Base-by-base conservation (phyloP, 192 early-diverging fungal species). In the Mortierella antarctica region DNA sequence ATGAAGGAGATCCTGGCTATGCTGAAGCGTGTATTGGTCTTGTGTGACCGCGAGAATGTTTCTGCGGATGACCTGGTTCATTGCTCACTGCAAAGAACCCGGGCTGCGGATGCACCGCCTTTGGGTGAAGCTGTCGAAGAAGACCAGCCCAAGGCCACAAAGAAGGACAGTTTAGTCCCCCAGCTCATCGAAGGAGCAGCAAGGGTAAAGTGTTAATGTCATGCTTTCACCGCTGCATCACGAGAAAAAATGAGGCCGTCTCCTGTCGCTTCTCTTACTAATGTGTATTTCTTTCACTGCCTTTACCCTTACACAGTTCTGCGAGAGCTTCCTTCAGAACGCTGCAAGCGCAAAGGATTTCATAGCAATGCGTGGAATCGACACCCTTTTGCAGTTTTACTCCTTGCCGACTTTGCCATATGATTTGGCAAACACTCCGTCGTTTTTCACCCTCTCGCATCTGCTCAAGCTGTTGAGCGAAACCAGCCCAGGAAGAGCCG, bases 301-400 rank as follows among this genome's bases (percentile, higher is more conserved):
- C 40, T 21, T 62, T 15, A 45, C 20, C 50, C 20, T 50, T 9
- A 5, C 4, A 31, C 80, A 89, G 84, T 95, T 97, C 69, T 84
- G 96, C 54, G 95, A 97, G 58, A 95, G 94, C 8, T 83, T 95
- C 18, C 94, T 97, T 71, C 94, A 95, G 61, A 95, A 93, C 66
- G 83, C 85, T 10, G 62, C 87, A 9, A 94, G 95, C 71, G 88
- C 86, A 8, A 87, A 86, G 58, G 96, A 95, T 42, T 93, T 96
- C 56, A 74, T 94, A 20, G 85, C 88, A 53, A 67, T 80, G 14
- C 81, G 83, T 14, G 93, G 93, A 14, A 73, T 92, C 13, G 81
- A 89, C 23, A 67, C 89, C 12, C 65, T 97, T 11, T 62, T 95
- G 21, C 69, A 88, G 53, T 87, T 92, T 41, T 93, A 89, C 60